phyloP scores from a whole-genome alignment of 2,329 filamentous ascomycete species.

The Apiospora rasikravindrae region DNA sequence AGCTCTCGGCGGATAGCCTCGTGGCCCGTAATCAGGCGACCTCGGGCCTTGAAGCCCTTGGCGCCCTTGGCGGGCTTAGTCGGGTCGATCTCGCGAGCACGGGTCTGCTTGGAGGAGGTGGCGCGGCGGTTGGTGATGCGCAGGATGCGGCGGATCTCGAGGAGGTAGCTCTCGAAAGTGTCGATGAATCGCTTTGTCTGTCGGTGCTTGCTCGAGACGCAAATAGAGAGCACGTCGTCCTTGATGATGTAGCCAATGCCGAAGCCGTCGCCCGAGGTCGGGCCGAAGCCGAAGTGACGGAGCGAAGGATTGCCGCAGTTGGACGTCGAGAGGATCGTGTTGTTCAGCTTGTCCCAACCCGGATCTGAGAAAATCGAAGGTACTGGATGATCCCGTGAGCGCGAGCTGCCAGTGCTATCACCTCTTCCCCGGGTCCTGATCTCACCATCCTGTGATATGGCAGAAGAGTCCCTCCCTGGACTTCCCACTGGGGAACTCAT shows the following conservation, averaged over 20 bases:
- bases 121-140: slow-evolving; percentile 64
- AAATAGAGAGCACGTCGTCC: slow-evolving; percentile 87
- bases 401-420: slow-evolving; percentile 57
- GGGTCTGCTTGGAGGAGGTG: slow-evolving; percentile 50
- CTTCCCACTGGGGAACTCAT: slow-evolving; percentile 55
- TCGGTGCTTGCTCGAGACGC: slow-evolving; percentile 89
- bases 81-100: slow-evolving; percentile 59
- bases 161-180: slow-evolving; percentile 85
- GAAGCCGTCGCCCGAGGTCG: slow-evolving; percentile 91
- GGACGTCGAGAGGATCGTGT: slow-evolving; percentile 92
- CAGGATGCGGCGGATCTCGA: slow-evolving; percentile 87
- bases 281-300: slow-evolving; percentile 95
- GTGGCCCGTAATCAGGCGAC: slow-evolving; percentile 70
- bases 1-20: slow-evolving; percentile 47
- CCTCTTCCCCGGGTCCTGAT: slow-evolving; percentile 50
- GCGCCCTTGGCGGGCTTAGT: slow-evolving; percentile 38
- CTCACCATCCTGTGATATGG: slow-evolving; percentile 49
- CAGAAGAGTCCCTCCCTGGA: slow-evolving; percentile 57
- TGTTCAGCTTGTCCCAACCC: slow-evolving; percentile 96
- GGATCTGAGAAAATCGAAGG: slow-evolving; percentile 84
- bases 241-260: slow-evolving; percentile 99
- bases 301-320: slow-evolving; percentile 97
- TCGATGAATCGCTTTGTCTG: slow-evolving; percentile 92
- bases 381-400: slow-evolving; percentile 55
- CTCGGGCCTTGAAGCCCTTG: slow-evolving; percentile 70